These are phyloP conservation scores for Huntiella moniliformis DNA, from an alignment of 2,329 filamentous ascomycete species.

Conservation along the genomic window DNA sequence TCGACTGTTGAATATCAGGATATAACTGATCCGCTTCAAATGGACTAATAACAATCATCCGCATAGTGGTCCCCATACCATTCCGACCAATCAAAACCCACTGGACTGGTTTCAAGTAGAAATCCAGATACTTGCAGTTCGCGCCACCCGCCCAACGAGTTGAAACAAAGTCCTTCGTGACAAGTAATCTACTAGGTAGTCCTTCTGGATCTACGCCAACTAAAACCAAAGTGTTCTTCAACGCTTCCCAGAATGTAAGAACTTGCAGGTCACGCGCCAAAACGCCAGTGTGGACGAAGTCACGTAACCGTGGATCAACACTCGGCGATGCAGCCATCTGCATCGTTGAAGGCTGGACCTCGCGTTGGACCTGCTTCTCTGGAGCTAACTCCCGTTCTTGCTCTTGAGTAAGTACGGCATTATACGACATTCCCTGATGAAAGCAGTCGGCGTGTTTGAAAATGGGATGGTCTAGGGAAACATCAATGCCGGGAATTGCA, in stretches of 20 bases:
- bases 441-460: slow-evolving; percentile 1
- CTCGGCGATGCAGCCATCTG: slow-evolving; percentile 23
- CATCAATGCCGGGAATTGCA: background rate
- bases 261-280: slow-evolving; percentile 19
- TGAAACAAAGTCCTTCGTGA: slow-evolving; percentile 30
- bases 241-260: slow-evolving; percentile 25
- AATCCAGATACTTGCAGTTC: slow-evolving; percentile 24
- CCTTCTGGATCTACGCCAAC: slow-evolving; percentile 17
- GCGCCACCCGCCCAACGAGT: too few species aligned
- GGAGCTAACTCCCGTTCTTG: slow-evolving; percentile 50
- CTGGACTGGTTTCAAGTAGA: slow-evolving; percentile 32
- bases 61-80: background rate
- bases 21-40: slow-evolving; percentile 38
- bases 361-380: slow-evolving; percentile 41
- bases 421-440: too few species aligned
- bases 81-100: slow-evolving; percentile 25
- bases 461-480: background rate
- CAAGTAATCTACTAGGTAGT: slow-evolving; percentile 24
- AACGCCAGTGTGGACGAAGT: slow-evolving; percentile 23
- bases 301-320: slow-evolving; percentile 18
- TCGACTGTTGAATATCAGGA: slow-evolving; percentile 18
- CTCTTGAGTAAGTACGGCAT: slow-evolving; percentile 36
- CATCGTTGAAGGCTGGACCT: slow-evolving; percentile 29
- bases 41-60: slow-evolving; percentile 37
- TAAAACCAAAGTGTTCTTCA: slow-evolving; percentile 24